A percentile compares a stretch with the other conserved stretches of the same genome.
These are phyloP conservation scores for Hypoxylon sp. DNA, from an alignment of 2,329 filamentous ascomycete species.

Conservation along the genomic window DNA sequence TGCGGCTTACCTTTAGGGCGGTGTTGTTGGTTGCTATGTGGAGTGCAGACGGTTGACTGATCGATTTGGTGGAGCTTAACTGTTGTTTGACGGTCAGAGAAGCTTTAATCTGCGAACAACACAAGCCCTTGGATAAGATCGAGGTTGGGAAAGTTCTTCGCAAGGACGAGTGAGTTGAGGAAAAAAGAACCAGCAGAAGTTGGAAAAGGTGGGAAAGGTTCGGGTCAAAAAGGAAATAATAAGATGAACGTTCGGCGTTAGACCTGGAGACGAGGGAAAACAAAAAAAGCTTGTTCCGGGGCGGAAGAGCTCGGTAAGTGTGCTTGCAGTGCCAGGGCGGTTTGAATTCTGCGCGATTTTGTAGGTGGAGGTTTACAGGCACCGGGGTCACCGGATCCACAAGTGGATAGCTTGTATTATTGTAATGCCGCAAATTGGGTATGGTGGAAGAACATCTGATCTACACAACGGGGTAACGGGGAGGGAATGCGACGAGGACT, in stretches of 20 bases:
- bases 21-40: slow-evolving; percentile 34
- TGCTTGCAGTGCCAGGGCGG: slow-evolving; percentile 39
- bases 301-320: slow-evolving; percentile 48
- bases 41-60: slow-evolving; percentile 37
- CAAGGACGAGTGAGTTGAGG: slow-evolving; percentile 57
- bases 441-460: slow-evolving; percentile 44
- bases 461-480: slow-evolving; percentile 40
- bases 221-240: slow-evolving; percentile 51
- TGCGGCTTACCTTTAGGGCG: slow-evolving; percentile 39
- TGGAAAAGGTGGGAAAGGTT: slow-evolving; percentile 45
- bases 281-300: slow-evolving; percentile 52
- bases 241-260: slow-evolving; percentile 49
- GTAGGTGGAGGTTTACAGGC: slow-evolving; percentile 46
- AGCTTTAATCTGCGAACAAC: slow-evolving; percentile 54
- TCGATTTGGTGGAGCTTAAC: slow-evolving; percentile 42
- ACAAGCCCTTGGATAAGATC: slow-evolving; percentile 54
- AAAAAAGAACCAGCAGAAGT: slow-evolving; percentile 44
- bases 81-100: slow-evolving; percentile 45
- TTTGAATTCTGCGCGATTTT: slow-evolving; percentile 54
- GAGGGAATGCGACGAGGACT: slow-evolving; percentile 47
- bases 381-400: slow-evolving; percentile 49
- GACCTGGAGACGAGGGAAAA: slow-evolving; percentile 48
- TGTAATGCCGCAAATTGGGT: slow-evolving; percentile 49
- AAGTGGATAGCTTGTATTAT: slow-evolving; percentile 47
- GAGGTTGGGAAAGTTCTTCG: slow-evolving; percentile 42